Percentiles rank a stretch among this genome's conserved stretches.
Conservation (phyloP, 1,284 basidiomycete species). For the Naganishia albida region DNA sequence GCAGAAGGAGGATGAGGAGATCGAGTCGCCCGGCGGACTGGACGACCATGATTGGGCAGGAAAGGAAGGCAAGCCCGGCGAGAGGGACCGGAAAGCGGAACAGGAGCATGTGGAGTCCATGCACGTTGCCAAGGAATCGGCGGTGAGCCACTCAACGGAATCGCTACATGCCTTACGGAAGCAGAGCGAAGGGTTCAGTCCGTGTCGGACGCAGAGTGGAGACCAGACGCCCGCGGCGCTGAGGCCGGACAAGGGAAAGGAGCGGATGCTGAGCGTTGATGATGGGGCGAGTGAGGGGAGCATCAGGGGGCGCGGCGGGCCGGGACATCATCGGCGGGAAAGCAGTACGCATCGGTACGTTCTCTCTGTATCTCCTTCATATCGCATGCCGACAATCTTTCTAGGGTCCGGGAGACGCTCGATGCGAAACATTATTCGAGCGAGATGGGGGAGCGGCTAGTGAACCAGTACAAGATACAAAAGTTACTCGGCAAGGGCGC, state of each 20-base stretch:
- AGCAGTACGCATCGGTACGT: slow-evolving; percentile 31
- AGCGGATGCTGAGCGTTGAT: slow-evolving; percentile 16
- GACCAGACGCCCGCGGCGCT: neutral
- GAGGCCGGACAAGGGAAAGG: neutral
- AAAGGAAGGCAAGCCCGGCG: neutral
- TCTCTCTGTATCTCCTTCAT: neutral
- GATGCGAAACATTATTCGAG: slow-evolving; percentile 46
- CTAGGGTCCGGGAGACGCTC: slow-evolving; percentile 51
- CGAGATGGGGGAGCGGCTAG: slow-evolving; percentile 48
- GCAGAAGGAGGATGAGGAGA: neutral
- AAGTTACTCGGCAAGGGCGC: slow-evolving; percentile 52
- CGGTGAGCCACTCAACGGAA: slow-evolving; percentile 10
- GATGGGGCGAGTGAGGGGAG: slow-evolving; percentile 14
- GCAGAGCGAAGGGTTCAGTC: slow-evolving; percentile 6
- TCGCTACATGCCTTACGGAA: slow-evolving; percentile 9
- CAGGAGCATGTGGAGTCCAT: slow-evolving; percentile 16
- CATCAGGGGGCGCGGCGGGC: neutral
- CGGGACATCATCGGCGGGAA: slow-evolving; percentile 19
- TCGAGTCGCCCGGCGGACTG: slow-evolving; percentile 1
- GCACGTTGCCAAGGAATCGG: neutral
- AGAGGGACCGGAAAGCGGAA: neutral
- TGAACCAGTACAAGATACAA: slow-evolving; percentile 54
- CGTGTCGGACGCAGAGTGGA: neutral
- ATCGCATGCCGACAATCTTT: neutral
- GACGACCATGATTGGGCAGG: neutral